Evolutionary conservation across 2,329 filamentous ascomycete genomes (phyloP).

Genomic region (Stagonosporopsis rhizophila): DNA sequence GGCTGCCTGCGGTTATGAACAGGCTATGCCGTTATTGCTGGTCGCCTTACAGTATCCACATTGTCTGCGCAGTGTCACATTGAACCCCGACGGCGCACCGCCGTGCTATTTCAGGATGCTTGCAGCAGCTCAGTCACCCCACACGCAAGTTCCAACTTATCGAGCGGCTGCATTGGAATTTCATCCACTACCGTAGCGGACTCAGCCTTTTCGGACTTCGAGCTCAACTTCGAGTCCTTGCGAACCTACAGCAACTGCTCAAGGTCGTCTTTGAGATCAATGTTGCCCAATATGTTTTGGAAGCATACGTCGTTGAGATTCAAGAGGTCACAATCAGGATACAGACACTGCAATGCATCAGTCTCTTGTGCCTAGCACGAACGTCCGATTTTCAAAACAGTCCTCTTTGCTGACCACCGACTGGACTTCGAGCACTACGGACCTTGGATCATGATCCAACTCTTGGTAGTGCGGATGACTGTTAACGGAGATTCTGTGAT

Average conservation of each 20-base stretch:
- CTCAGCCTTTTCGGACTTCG: neutral
- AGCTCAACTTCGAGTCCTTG: neutral
- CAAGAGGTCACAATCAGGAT: no score
- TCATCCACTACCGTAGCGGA: neutral
- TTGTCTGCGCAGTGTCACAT: constrained; percentile 11
- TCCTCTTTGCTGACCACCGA: neutral
- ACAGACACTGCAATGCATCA: neutral
- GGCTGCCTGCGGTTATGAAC: neutral
- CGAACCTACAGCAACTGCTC: neutral
- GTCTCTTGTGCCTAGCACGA: neutral
- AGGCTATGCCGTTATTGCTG: neutral
- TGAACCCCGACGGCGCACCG: constrained; percentile 11
- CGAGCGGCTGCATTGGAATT: neutral
- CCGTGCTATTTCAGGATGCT: constrained; percentile 3
- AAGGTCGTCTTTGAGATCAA: neutral
- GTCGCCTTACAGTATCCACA: constrained; percentile 3
- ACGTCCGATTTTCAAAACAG: neutral
- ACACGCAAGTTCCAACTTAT: neutral
- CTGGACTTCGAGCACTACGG: constrained; percentile 10
- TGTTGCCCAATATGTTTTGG: neutral
- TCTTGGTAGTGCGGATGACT: constrained; percentile 9
- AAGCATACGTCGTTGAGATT: no score
- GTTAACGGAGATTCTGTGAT: constrained; percentile 3
- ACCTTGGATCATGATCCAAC: neutral
- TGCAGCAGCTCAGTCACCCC: neutral